phyloP scores from a whole-genome alignment of 1,284 basidiomycete genomes.

The Tilletia indica region DNA sequence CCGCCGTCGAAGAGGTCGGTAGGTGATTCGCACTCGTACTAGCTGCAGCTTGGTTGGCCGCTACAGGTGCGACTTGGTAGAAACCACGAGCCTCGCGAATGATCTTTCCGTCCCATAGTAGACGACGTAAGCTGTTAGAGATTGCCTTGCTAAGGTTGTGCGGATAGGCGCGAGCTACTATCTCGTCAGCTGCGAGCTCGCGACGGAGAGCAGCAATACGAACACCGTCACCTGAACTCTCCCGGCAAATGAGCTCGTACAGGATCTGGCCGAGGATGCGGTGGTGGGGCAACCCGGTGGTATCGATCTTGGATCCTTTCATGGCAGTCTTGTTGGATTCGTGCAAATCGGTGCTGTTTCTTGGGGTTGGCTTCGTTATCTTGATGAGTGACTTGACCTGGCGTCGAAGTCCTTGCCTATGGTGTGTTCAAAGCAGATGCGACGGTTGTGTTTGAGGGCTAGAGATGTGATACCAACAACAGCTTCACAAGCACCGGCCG shows the following conservation, averaged over 20 bases:
- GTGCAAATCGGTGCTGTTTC: no score
- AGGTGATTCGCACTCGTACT: neutral
- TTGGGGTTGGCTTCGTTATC: no score
- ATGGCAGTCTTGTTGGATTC: neutral
- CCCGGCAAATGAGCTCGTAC: constrained; percentile 15
- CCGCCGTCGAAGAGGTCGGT: neutral
- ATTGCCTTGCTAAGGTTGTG: constrained; percentile 17
- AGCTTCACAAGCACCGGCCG: no score
- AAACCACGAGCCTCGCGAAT: constrained; percentile 14
- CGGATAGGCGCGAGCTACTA: neutral
- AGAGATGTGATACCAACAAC: no score
- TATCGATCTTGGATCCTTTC: constrained; percentile 14
- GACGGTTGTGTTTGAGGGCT: no score
- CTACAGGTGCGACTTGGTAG: constrained; percentile 4
- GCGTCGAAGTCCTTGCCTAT: no score
- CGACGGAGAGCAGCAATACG: constrained; percentile 13
- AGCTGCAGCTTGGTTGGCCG: neutral
- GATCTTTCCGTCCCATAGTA: constrained; percentile 16
- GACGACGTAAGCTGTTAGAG: constrained; percentile 10
- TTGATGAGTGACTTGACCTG: no score
- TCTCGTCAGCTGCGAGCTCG: constrained; percentile 1
- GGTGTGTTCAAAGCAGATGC: no score
- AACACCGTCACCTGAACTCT: constrained; percentile 13
- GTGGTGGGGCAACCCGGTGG: constrained; percentile 10
- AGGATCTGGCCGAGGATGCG: constrained; percentile 18